Evolutionary conservation across 2,329 filamentous ascomycete genomes (phyloP).

Genomic region (Fusarium sp.): DNA sequence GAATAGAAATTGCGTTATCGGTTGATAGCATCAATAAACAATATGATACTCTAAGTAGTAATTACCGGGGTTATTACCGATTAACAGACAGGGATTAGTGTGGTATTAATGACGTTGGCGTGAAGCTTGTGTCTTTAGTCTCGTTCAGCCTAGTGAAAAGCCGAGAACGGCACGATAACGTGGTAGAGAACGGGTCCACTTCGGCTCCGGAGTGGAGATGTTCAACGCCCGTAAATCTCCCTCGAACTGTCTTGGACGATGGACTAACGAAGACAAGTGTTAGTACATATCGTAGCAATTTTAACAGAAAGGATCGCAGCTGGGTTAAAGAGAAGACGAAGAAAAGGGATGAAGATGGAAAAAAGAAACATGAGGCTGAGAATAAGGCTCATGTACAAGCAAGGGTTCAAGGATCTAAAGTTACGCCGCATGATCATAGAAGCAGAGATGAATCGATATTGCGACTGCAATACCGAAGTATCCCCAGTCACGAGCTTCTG

Average conservation of each 20-base stretch:
- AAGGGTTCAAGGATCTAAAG: conserved; percentile 21
- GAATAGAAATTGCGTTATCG: conserved; percentile 31
- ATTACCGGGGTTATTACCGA: conserved; percentile 42
- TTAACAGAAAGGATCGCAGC: not conserved
- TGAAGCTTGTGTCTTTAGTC: conserved; percentile 33
- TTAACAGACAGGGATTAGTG: conserved; percentile 26
- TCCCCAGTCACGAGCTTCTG: conserved; percentile 27
- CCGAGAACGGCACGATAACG: conserved; percentile 42
- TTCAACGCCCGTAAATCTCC: not conserved
- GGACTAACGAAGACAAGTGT: not conserved
- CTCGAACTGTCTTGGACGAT: conserved; percentile 6
- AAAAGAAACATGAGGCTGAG: not conserved
- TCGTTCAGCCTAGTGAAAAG: conserved; percentile 38
- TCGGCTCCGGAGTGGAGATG: conserved; percentile 38
- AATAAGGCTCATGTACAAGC: conserved; percentile 9
- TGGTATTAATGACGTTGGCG: conserved; percentile 37
- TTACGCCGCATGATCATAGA: conserved; percentile 11
- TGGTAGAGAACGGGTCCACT: conserved; percentile 13
- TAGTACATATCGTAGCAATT: not conserved
- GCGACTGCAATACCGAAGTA: conserved; percentile 44
- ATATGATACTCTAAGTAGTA: conserved; percentile 20
- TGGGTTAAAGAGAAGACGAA: not conserved
- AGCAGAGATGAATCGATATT: conserved; percentile 28
- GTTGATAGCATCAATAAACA: conserved; percentile 42
- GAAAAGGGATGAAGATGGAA: not conserved